Conservation (phyloP, 1,284 basidiomycete species). For the Ganoderma meredithae region DNA sequence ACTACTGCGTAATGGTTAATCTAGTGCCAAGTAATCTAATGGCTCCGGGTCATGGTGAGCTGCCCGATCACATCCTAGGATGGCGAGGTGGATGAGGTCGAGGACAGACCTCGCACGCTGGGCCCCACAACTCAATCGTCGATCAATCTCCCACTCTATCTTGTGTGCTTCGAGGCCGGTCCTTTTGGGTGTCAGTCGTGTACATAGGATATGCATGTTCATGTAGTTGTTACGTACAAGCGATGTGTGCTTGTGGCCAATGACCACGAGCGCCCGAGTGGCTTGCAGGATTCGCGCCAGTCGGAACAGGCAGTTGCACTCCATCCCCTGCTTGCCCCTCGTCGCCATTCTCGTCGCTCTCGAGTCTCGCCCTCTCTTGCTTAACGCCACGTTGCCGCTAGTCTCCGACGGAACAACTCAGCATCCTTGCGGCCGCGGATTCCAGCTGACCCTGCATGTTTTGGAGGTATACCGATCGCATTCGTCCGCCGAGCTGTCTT, state of each 20-base stretch:
- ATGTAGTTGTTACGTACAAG: constrained; percentile 36
- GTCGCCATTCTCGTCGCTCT: neutral
- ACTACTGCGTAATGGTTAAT: neutral
- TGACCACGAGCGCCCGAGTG: constrained; percentile 22
- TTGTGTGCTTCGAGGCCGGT: constrained; percentile 21
- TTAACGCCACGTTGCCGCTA: constrained; percentile 6
- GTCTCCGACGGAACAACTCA: constrained; percentile 10
- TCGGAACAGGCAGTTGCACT: constrained; percentile 34
- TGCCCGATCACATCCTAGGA: neutral
- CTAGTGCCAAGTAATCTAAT: constrained; percentile 4
- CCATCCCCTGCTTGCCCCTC: constrained; percentile 15
- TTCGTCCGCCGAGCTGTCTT: constrained; percentile 31
- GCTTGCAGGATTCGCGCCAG: constrained; percentile 29
- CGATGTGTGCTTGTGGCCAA: constrained; percentile 17
- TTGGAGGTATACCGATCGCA: constrained; percentile 42
- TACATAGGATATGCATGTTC: constrained; percentile 24
- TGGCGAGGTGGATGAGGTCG: constrained; percentile 9
- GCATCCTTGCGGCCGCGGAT: neutral
- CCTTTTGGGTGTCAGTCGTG: constrained; percentile 22
- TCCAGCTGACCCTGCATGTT: constrained; percentile 38
- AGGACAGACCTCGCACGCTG: constrained; percentile 15
- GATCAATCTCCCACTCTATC: constrained; percentile 31
- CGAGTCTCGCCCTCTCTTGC: constrained; percentile 1
- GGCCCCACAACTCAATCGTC: constrained; percentile 36
- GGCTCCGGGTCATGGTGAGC: neutral